Evolutionary conservation across 495 filamentous ascomycete species (phyloP).

Genomic region (Xylaria cubensis): DNA sequence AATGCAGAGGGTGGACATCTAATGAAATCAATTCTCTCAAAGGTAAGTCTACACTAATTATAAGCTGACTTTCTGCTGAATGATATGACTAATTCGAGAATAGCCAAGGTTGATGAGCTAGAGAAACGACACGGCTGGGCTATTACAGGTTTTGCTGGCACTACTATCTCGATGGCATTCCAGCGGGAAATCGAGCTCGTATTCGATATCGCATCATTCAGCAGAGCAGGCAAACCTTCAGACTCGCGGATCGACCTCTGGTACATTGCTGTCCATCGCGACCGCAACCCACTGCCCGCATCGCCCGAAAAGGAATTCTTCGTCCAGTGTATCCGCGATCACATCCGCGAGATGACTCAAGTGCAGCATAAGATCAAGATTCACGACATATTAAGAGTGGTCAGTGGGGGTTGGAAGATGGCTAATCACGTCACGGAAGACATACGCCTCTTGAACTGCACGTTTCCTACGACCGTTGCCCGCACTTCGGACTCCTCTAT

Average conservation of each 20-base stretch:
- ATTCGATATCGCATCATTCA: slow-evolving; percentile 72
- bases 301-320: slow-evolving; percentile 72
- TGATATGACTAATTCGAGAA: slow-evolving; percentile 21
- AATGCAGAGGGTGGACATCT: slow-evolving; percentile 87
- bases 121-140: slow-evolving; percentile 84
- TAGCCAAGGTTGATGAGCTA: slow-evolving; percentile 70
- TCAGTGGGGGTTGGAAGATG: slow-evolving; percentile 66
- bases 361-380: slow-evolving; percentile 55
- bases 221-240: slow-evolving; percentile 26
- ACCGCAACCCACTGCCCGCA: slow-evolving; percentile 53
- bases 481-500: slow-evolving; percentile 65
- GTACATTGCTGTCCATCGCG: slow-evolving; percentile 60
- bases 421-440: slow-evolving; percentile 59
- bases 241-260: slow-evolving; percentile 54
- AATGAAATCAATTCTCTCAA: slow-evolving; percentile 77
- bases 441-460: slow-evolving; percentile 60
- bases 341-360: slow-evolving; percentile 58
- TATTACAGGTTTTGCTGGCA: slow-evolving; percentile 64
- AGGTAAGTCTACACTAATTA: slow-evolving; percentile 54
- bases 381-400: slow-evolving; percentile 59
- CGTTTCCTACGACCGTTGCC: slow-evolving; percentile 58
- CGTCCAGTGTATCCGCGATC: slow-evolving; percentile 66
- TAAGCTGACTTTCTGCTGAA: background rate
- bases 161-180: slow-evolving; percentile 78
- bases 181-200: slow-evolving; percentile 75